These are phyloP conservation scores for Galeopsis tetrahit DNA, from an alignment of 257 asterid species.

Conservation along the genomic window DNA sequence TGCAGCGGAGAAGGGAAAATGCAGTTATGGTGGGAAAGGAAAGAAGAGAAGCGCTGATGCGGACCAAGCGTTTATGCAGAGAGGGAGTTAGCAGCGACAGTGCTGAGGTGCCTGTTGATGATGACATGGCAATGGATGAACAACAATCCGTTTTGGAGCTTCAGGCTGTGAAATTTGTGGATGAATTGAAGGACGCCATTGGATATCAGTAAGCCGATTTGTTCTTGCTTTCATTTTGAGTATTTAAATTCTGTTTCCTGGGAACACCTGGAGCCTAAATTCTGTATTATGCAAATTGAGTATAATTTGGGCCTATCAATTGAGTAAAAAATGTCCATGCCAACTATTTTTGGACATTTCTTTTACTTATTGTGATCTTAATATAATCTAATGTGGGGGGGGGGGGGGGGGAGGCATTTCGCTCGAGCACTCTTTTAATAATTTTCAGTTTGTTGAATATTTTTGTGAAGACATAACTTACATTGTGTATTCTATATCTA, in stretches of 20 bases:
- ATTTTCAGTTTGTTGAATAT: neutral
- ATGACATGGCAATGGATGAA: conserved; percentile 73
- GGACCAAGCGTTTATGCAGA: conserved; percentile 87
- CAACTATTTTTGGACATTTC: neutral
- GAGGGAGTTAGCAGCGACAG: conserved; percentile 61
- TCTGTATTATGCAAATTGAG: conserved; percentile 16
- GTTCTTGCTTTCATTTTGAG: conserved; percentile 3
- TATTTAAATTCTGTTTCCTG: conserved; percentile 24
- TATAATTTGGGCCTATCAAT: neutral
- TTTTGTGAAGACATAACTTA: conserved; percentile 25
- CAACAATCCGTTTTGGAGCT: conserved; percentile 74
- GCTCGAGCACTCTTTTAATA: neutral
- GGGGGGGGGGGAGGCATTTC: neutral
- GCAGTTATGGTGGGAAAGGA: conserved; percentile 84
- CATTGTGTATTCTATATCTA: conserved; percentile 29
- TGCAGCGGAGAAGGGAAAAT: conserved; percentile 78
- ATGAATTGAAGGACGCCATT: conserved; percentile 66
- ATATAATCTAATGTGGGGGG: neutral
- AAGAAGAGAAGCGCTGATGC: conserved; percentile 88
- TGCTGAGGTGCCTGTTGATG: conserved; percentile 45
- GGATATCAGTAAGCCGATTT: conserved; percentile 64
- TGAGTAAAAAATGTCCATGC: neutral
- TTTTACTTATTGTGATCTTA: neutral
- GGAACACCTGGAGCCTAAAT: neutral
- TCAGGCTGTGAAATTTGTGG: conserved; percentile 72